A percentile compares a stretch with the other conserved stretches of the same genome.
These are phyloP conservation scores for Arabidopsis lyrata DNA, from an alignment of 441 rosid species.

Conservation along the genomic window DNA sequence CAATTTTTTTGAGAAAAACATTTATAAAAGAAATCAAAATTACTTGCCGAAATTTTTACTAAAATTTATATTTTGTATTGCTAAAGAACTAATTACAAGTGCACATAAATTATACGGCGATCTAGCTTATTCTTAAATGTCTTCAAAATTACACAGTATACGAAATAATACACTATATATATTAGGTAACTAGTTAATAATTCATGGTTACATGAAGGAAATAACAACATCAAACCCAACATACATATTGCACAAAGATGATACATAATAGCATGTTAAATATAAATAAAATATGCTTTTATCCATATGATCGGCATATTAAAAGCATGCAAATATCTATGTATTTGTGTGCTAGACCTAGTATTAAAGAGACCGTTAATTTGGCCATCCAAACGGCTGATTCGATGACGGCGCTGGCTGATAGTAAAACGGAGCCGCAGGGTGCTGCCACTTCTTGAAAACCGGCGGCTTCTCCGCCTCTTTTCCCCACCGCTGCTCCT, in stretches of 20 bases:
- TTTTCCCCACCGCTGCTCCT: conserved; percentile 43
- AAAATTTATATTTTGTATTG: not conserved
- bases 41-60: not conserved
- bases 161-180: not conserved
- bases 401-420: conserved; percentile 52
- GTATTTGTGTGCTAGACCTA: conserved; percentile 21
- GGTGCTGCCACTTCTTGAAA: conserved; percentile 92
- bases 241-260: not conserved
- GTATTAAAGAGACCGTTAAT: conserved; percentile 22
- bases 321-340: not conserved
- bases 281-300: not conserved
- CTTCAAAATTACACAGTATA: not conserved
- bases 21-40: not conserved
- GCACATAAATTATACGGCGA: not conserved
- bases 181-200: not conserved
- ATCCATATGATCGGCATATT: conserved; percentile 10
- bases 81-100: not conserved
- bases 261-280: not conserved
- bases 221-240: conserved; percentile 6
- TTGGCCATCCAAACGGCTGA: conserved; percentile 58
- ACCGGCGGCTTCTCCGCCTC: conserved; percentile 51
- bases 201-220: not conserved
- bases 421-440: conserved; percentile 81
- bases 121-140: not conserved
- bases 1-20: not conserved